Conservation (phyloP, 495 filamentous ascomycete genomes). For the Penicilliopsis zonata region DNA sequence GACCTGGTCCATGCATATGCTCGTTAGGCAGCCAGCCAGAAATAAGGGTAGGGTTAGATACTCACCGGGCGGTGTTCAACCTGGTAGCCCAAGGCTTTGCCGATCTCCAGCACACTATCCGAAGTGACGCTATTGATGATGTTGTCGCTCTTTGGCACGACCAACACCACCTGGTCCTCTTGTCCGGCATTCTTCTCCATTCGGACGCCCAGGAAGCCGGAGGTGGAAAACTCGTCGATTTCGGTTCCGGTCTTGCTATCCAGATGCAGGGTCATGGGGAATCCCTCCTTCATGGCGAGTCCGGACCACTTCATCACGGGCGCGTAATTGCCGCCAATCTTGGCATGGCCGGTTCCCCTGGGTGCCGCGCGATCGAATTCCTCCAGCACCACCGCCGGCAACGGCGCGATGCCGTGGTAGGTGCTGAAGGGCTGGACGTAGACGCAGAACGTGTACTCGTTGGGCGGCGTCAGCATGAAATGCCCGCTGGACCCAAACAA, state of each 20-base stretch:
- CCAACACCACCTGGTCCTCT: constrained; percentile 57
- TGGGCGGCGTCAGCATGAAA: constrained; percentile 66
- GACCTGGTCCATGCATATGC: constrained; percentile 52
- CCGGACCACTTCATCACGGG: constrained; percentile 70
- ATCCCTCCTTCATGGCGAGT: constrained; percentile 51
- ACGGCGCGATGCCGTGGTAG: constrained; percentile 75
- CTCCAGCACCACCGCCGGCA: constrained; percentile 64
- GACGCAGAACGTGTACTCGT: constrained; percentile 80
- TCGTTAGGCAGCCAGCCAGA: constrained; percentile 58
- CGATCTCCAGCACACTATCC: constrained; percentile 55
- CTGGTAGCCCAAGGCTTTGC: constrained; percentile 50
- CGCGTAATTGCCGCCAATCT: constrained; percentile 52
- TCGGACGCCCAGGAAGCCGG: constrained; percentile 68
- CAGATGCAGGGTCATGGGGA: constrained; percentile 76
- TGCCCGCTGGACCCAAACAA: constrained; percentile 77
- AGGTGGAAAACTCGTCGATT: constrained; percentile 86
- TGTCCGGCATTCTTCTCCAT: constrained; percentile 36
- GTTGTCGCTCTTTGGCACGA: constrained; percentile 67
- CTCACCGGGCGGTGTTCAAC: constrained; percentile 47
- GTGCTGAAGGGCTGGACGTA: constrained; percentile 80
- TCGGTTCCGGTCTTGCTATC: constrained; percentile 68
- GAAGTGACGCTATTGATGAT: constrained; percentile 78
- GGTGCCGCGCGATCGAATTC: constrained; percentile 48
- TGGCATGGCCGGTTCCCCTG: constrained; percentile 39
- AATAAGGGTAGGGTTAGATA: too few species aligned